Percentiles rank a stretch among this genome's conserved stretches.
phyloP scores from a whole-genome alignment of 2,329 filamentous ascomycete genomes.

The Fusarium sp. region DNA sequence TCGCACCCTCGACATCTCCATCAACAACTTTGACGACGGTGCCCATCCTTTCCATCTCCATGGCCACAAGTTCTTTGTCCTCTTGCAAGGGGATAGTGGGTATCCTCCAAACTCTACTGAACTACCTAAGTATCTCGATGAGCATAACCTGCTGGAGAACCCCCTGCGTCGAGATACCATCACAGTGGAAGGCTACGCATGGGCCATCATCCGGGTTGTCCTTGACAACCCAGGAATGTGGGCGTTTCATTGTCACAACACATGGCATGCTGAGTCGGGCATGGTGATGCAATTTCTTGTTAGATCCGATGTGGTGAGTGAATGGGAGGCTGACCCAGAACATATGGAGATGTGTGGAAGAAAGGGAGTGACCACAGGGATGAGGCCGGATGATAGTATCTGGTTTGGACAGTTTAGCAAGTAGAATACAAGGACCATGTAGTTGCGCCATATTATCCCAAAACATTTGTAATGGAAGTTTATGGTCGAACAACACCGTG shows the following conservation, averaged over 20 bases:
- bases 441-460: neutral
- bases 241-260: conserved; percentile 70
- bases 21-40: conserved; percentile 69
- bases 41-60: conserved; percentile 66
- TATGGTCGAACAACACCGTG: too few relatives aligned
- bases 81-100: conserved; percentile 47
- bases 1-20: conserved; percentile 67
- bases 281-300: conserved; percentile 69
- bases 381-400: conserved; percentile 50
- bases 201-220: conserved; percentile 65
- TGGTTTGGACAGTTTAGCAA: conserved; percentile 51
- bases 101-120: conserved; percentile 49
- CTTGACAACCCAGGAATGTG: conserved; percentile 70
- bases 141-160: conserved; percentile 44
- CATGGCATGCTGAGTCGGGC: conserved; percentile 69
- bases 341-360: conserved; percentile 46
- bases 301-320: conserved; percentile 43
- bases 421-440: neutral
- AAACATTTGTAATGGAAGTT: too few relatives aligned
- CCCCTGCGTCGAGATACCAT: conserved; percentile 58
- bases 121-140: conserved; percentile 41
- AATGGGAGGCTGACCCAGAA: conserved; percentile 41
- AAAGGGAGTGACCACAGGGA: conserved; percentile 47
- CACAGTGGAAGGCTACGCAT: conserved; percentile 65
- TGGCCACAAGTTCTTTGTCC: conserved; percentile 67